Conservation (phyloP, 78 protist genomes). For the Dictyostelium capitatum region DNA sequence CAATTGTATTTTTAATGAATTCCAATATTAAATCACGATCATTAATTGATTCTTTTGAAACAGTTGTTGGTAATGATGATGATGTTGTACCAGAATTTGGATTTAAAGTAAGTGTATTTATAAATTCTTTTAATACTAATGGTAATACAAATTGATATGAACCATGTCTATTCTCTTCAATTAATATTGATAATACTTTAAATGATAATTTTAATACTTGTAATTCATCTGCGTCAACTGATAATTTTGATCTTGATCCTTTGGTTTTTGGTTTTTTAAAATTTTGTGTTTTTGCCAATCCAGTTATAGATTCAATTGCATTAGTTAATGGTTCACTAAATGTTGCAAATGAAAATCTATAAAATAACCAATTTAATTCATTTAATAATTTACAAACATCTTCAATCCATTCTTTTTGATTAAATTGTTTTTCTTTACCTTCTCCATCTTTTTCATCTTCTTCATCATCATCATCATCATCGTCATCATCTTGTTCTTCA, state of each 20-base stretch:
- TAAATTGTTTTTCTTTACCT: too few species aligned
- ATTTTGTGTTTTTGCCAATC: neutral
- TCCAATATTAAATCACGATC: constrained; percentile 42
- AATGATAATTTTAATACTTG: neutral
- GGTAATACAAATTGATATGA: neutral
- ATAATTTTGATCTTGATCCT: neutral
- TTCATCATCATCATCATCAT: neutral
- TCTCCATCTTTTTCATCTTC: neutral
- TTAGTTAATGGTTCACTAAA: constrained; percentile 19
- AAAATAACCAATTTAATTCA: constrained; percentile 3
- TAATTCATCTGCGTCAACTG: neutral
- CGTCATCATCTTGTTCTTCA: neutral
- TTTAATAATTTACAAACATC: neutral
- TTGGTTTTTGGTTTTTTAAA: constrained; percentile 10
- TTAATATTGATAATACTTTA: neutral
- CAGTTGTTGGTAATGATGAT: neutral
- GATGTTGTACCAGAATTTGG: neutral
- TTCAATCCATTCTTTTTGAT: neutral
- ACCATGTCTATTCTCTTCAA: constrained; percentile 28
- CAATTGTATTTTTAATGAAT: neutral
- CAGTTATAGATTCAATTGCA: neutral
- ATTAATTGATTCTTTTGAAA: constrained; percentile 5
- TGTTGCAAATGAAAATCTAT: constrained; percentile 25
- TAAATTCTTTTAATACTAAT: constrained; percentile 24
- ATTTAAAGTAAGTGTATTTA: constrained; percentile 12